phyloP scores from a whole-genome alignment of 305 asterid species.

The Fraxinus floribunda region DNA sequence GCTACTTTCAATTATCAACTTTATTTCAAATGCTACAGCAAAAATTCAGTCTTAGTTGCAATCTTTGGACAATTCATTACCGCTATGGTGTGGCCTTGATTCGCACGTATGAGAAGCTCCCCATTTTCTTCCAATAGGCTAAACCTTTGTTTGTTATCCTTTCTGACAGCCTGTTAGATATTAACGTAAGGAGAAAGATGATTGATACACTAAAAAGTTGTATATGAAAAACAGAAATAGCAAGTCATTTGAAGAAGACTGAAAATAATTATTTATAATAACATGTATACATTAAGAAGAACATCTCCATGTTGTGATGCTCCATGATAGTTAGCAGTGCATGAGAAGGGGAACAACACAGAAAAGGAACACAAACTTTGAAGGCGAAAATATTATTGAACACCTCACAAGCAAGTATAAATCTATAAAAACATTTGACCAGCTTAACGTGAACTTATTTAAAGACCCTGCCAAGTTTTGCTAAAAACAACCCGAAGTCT shows the following conservation, averaged over 20 bases:
- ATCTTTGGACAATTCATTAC: conserved; percentile 35
- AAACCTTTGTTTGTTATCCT: conserved; percentile 87
- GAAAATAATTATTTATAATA: not conserved
- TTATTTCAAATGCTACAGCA: not conserved
- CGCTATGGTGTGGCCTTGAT: conserved; percentile 79
- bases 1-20: not conserved
- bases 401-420: not conserved
- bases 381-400: not conserved
- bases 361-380: not conserved
- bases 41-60: conserved; percentile 17
- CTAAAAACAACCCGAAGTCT: not conserved
- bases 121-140: conserved; percentile 78
- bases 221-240: not conserved
- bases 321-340: not conserved
- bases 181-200: not conserved
- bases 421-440: not conserved
- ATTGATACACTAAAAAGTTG: not conserved
- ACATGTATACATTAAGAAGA: not conserved
- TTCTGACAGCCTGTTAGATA: conserved; percentile 63
- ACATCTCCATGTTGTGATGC: not conserved
- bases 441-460: not conserved
- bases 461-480: not conserved
- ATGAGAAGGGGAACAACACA: not conserved
- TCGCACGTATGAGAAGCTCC: conserved; percentile 84
- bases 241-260: not conserved